Evolutionary conservation across 352 stramenopile genomes (phyloP).

Genomic region (Thalassiosira allenii): DNA sequence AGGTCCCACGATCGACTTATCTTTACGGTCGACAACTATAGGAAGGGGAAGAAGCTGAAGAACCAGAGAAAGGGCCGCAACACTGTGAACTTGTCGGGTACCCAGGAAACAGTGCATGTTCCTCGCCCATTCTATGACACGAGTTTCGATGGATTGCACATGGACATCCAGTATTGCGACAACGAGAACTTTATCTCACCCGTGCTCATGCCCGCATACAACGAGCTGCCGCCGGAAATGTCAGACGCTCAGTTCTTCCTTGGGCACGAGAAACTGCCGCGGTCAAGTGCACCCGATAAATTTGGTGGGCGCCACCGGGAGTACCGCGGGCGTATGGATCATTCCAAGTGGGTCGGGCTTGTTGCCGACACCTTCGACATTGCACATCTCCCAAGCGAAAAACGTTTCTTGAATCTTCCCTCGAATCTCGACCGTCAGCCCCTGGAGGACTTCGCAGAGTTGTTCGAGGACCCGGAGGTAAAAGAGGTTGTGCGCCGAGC

Average conservation of each 20-base stretch:
- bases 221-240: not conserved
- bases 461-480: not conserved
- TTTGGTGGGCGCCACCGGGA: not conserved
- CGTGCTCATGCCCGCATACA: not conserved
- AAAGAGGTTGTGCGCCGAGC: not conserved
- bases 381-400: not conserved
- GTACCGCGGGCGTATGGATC: not conserved
- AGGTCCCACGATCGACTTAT: too few relatives aligned
- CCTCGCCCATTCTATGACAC: not conserved
- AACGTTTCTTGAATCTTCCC: not conserved
- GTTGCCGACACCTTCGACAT: not conserved
- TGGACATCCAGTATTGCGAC: not conserved
- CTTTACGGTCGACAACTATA: constrained; percentile 1
- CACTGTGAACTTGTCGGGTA: not conserved
- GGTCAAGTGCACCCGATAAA: not conserved
- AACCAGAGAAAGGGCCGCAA: not conserved
- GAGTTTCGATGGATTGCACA: not conserved
- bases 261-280: not conserved
- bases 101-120: not conserved
- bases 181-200: not conserved
- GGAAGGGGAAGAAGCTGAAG: not conserved
- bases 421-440: not conserved
- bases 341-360: not conserved
- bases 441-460: not conserved
- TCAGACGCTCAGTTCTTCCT: not conserved